These are phyloP conservation scores for Colletotrichum sp. DNA, from an alignment of 2,329 filamentous ascomycete species.

Conservation along the genomic window DNA sequence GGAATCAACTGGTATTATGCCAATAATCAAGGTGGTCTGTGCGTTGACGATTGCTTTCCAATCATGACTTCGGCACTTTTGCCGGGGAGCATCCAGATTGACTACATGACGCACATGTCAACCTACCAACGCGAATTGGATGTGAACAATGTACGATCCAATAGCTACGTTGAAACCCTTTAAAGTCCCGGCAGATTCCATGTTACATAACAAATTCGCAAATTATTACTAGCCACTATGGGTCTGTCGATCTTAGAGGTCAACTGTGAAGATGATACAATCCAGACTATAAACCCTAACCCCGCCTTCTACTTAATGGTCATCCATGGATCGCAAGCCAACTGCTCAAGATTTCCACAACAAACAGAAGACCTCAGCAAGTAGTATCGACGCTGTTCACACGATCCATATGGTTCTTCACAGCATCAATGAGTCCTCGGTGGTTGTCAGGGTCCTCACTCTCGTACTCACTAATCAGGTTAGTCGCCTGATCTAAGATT, in stretches of 20 bases:
- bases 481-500: neutral
- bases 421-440: neutral
- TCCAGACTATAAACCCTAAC: neutral
- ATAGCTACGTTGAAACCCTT: neutral
- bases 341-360: neutral
- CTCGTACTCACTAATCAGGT: neutral
- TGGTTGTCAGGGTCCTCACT: neutral
- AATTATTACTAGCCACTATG: neutral
- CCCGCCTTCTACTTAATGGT: neutral
- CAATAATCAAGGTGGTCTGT: neutral
- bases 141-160: neutral
- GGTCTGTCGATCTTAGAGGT: neutral
- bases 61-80: neutral
- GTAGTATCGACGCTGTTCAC: neutral
- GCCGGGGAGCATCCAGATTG: neutral
- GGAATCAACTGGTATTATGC: neutral
- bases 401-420: neutral
- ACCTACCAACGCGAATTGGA: neutral
- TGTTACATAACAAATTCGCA: accelerated
- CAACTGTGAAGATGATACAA: neutral
- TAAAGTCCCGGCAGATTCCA: neutral
- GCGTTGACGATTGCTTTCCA: neutral
- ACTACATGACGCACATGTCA: neutral
- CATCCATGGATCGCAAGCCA: neutral
- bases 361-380: neutral